Evolutionary conservation across 2,329 filamentous ascomycete genomes (phyloP), one percentile per base, ranked within the genome.

Genomic region (Neonectria neomacrospora): DNA sequence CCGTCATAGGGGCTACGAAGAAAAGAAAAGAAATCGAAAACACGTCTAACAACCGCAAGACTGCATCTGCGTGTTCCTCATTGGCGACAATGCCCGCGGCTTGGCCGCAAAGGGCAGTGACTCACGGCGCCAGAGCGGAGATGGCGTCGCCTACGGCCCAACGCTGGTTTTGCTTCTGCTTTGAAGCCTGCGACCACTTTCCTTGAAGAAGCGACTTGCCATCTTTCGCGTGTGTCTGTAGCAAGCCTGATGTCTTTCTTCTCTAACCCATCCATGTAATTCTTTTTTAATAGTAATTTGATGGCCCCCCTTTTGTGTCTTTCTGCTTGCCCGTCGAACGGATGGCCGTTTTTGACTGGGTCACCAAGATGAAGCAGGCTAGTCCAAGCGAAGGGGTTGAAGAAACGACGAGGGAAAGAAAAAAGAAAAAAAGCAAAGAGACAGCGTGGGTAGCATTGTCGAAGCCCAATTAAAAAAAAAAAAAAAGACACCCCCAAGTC

Each of bases 351-450:
- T 50, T 55, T 37, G 53, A 57, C 47, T 32, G 47, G 47, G 48
- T 50, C 34, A 42, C 57, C 41, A 47, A 57, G 50, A 58, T 54
- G 60, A 63, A 45, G 60, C 60, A 63, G 44, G 39, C 60, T 63
- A 63, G 50, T 37, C 37, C 16, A 59, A 59, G 56, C 60, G 54
- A 62, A 39, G 37, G 37, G 37, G 53, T 42, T 22, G 44, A 28
- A 54, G 32, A 11, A 28, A n/a, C 39, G 26, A 45, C 44, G 22
- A 45, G 7, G 32, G 3, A 2, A 18, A 14, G 12, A 14, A 26
- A 23, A 37, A 52, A 52, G 39, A 32, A 20, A 52, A 52, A 23
- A 37, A 5, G 32, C 18, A 52, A 52, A 23, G 23, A 5, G 32
- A 37, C 26, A 26, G 22, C 18, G 22, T 26, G 32, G 37, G n/a